Conservation (phyloP, 345 rosid species). For the Lepidium aucheri region DNA sequence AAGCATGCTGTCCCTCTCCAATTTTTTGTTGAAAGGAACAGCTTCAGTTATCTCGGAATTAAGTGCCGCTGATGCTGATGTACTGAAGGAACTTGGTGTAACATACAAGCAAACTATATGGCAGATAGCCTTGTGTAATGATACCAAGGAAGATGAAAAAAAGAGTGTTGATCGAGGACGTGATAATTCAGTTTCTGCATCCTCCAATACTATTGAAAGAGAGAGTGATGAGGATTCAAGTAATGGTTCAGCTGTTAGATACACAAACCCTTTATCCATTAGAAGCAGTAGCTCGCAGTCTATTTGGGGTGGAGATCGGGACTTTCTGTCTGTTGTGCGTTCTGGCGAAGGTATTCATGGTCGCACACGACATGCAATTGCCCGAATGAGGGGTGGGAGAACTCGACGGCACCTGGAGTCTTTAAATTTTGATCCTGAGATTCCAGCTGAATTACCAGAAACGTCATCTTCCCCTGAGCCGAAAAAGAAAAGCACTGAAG, state of each 20-base stretch:
- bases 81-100: slow-evolving; percentile 73
- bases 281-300: slow-evolving; percentile 68
- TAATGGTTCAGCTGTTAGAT: slow-evolving; percentile 54
- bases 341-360: slow-evolving; percentile 72
- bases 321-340: slow-evolving; percentile 67
- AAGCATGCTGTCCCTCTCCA: slow-evolving; percentile 65
- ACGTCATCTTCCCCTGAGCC: slow-evolving; percentile 47
- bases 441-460: slow-evolving; percentile 48
- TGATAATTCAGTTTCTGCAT: slow-evolving; percentile 46
- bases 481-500: slow-evolving; percentile 75
- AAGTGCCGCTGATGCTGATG: slow-evolving; percentile 86
- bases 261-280: slow-evolving; percentile 69
- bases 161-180: slow-evolving; percentile 44
- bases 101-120: slow-evolving; percentile 68
- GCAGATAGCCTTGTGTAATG: slow-evolving; percentile 75
- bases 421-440: slow-evolving; percentile 59
- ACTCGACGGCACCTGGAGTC: slow-evolving; percentile 74
- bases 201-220: slow-evolving; percentile 64
- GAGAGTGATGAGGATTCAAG: slow-evolving; percentile 75
- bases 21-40: slow-evolving; percentile 77
- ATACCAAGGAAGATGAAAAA: slow-evolving; percentile 67
- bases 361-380: slow-evolving; percentile 74
- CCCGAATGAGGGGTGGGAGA: slow-evolving; percentile 88
- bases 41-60: slow-evolving; percentile 65
- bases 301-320: slow-evolving; percentile 76